Percentiles rank a stretch among this genome's conserved stretches.
Conservation (phyloP, 78 protist genomes). For the Guillardia theta region DNA sequence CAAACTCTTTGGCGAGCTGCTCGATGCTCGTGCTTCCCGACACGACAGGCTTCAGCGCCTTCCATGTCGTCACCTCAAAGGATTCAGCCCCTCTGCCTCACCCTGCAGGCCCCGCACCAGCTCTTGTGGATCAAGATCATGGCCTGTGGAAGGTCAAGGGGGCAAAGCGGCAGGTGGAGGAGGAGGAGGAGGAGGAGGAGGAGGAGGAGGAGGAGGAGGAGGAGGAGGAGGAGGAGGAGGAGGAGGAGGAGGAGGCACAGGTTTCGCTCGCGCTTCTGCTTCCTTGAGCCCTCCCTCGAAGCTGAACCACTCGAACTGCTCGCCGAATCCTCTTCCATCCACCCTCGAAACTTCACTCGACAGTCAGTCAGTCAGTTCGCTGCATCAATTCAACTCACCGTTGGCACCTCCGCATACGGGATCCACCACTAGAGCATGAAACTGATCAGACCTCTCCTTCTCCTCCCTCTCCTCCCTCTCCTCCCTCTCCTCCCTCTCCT, state of each 20-base stretch:
- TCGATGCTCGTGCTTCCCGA: not conserved
- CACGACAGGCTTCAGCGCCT: not conserved
- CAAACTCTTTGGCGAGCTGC: not conserved
- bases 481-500: no score
- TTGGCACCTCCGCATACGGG: no score
- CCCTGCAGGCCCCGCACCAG: not conserved
- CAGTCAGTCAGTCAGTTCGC: no score
- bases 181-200: not conserved
- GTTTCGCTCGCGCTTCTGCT: not conserved
- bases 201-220: not conserved
- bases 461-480: no score
- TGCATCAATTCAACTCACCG: no score
- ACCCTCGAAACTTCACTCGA: no score
- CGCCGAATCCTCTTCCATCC: not conserved
- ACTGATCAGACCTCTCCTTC: no score
- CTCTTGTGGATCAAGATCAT: not conserved
- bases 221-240: not conserved
- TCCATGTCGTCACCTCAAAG: no score
- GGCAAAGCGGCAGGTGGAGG: not conserved
- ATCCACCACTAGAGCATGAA: no score
- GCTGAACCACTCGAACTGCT: not conserved
- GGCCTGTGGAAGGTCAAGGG: not conserved
- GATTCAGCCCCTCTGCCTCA: no score
- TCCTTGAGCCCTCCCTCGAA: not conserved
- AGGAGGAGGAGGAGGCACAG: not conserved